These are phyloP conservation scores for Yarrowia sp. DNA, from an alignment of 805 yeast species.

Conservation along the genomic window DNA sequence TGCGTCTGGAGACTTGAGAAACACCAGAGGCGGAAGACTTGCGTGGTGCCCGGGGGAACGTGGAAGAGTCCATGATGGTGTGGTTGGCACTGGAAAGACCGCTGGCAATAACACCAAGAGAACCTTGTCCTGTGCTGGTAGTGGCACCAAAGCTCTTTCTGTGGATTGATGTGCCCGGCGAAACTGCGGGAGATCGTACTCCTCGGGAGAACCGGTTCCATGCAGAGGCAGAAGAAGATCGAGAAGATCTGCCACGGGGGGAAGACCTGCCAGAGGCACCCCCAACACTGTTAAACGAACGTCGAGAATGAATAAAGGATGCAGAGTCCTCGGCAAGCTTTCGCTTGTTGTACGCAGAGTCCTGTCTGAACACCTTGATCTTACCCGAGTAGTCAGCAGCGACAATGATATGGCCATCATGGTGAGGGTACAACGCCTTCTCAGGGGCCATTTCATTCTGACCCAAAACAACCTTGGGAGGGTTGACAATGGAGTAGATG, in stretches of 20 bases:
- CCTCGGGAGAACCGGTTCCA: slow-evolving; percentile 18
- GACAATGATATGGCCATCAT: slow-evolving; percentile 51
- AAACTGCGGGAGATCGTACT: not conserved
- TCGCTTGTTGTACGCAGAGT: slow-evolving; percentile 51
- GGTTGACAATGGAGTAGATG: slow-evolving; percentile 57
- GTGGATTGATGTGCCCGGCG: slow-evolving; percentile 14
- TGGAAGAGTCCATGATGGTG: slow-evolving; percentile 3
- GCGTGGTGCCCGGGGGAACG: slow-evolving; percentile 9
- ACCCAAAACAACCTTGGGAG: slow-evolving; percentile 35
- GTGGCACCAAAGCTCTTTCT: not conserved
- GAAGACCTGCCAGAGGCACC: slow-evolving; percentile 21
- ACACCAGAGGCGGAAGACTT: not conserved
- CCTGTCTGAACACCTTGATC: slow-evolving; percentile 77
- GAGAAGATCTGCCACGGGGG: slow-evolving; percentile 15
- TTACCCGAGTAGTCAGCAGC: slow-evolving; percentile 72
- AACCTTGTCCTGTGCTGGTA: not conserved
- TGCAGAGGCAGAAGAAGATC: not conserved
- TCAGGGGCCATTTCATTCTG: slow-evolving; percentile 13
- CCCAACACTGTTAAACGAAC: not conserved
- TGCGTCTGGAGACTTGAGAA: not conserved
- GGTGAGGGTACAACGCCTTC: slow-evolving; percentile 27
- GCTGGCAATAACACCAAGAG: not conserved
- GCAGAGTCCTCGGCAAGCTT: slow-evolving; percentile 28
- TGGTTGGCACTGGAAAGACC: slow-evolving; percentile 11
- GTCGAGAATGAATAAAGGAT: slow-evolving; percentile 5